Evolutionary conservation across 1,139 yeast species (phyloP), one percentile per base, ranked within the genome.

Genomic region (Yamadazyma pseudoaaseri): DNA sequence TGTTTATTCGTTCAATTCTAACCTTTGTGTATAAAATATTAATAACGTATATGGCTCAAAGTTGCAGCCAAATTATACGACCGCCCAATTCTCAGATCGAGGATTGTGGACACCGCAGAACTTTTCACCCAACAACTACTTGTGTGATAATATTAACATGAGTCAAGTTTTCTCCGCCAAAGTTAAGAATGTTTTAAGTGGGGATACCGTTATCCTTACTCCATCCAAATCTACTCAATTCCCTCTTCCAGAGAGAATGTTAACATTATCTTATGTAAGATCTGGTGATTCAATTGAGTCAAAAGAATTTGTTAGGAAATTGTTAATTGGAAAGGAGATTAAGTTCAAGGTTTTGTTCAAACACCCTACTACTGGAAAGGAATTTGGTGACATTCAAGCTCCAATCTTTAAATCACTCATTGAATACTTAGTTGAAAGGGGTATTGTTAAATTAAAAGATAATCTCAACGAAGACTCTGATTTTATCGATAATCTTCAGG

Each of bases 181-280:
- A 54, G 92, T 85, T 36, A 83, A 83, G 54, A 72, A 79, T 33
- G 86, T 84, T 16, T 56, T 81, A 28, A 81, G 86, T 33, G 89
- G 86, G 4, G 94, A 85, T 60, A 79, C 90, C n/a, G 52, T 85
- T 30, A 74, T 82, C 26, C 70, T 85, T 43, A 69, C 71, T n/a
- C 85, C 87, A 2, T 44, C 73, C 27, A 70, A 70, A 40, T 51
- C 69, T 24, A 43, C 62, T 24, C 68, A 60, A 42, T 54, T 71
- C 30, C 76, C 79, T 3, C 56, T 58, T 25, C 78, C 75, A 7
- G 94, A 84, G 56, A 67, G 86, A 46, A 54, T 72, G 25, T 62
- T 85, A 37, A 73, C 87, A 2, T 72, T 84, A 45, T 82, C 86
- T 6, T 72, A 75, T 47, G 76, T 84, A 29, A 70, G 79, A 40